Conservation (phyloP, 208 protist genomes). For the Trypanosoma cruzi region DNA sequence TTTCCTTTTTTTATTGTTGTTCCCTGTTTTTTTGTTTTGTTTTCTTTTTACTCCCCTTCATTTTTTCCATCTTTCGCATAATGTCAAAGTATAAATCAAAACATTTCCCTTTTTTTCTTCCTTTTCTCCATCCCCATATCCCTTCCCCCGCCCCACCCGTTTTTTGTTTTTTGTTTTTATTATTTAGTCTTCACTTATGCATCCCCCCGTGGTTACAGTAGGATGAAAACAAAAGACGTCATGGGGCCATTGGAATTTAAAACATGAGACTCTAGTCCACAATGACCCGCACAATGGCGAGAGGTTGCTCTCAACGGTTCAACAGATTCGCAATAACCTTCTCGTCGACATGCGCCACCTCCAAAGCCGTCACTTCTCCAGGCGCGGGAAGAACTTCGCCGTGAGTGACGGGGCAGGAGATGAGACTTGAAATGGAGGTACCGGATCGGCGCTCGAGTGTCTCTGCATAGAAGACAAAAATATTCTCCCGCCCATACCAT, state of each 20-base stretch:
- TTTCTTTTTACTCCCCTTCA: too few species aligned
- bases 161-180: conserved; percentile 1
- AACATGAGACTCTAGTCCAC: too few species aligned
- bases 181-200: neutral
- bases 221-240: too few species aligned
- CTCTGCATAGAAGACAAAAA: conserved; percentile 61
- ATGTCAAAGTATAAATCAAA: too few species aligned
- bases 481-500: conserved; percentile 66
- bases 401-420: conserved; percentile 52
- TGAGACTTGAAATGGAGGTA: conserved; percentile 48
- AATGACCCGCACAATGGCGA: too few species aligned
- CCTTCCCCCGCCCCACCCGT: neutral
- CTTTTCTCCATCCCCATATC: neutral
- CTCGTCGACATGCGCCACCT: conserved; percentile 41
- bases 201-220: too few species aligned
- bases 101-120: conserved; percentile 6
- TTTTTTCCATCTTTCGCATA: neutral
- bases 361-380: conserved; percentile 35
- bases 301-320: neutral
- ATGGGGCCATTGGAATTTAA: too few species aligned
- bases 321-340: conserved; percentile 3
- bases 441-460: conserved; percentile 64
- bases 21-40: neutral
- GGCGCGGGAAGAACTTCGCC: conserved; percentile 37
- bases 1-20: neutral